Percentiles rank a stretch among this genome's conserved stretches.
These are phyloP conservation scores for Gloeopeniophorella convolvens DNA, from an alignment of 768 basidiomycete genomes.

Conservation along the genomic window DNA sequence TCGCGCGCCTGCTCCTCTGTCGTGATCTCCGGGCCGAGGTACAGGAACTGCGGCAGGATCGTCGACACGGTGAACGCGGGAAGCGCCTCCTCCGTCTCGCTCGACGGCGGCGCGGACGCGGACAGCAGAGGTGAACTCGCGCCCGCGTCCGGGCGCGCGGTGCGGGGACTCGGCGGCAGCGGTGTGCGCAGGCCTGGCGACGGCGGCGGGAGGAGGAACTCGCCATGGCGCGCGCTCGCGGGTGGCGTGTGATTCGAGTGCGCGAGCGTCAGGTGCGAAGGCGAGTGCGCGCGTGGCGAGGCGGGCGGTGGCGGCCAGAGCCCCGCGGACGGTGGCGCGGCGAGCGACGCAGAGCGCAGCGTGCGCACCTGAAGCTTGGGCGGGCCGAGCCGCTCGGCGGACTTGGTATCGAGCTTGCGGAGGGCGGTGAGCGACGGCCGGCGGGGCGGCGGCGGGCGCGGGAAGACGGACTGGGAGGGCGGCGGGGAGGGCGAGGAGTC, in stretches of 20 bases:
- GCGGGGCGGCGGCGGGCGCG: constrained; percentile 42
- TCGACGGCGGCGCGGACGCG: constrained; percentile 52
- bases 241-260: constrained; percentile 57
- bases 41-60: constrained; percentile 87
- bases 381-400: constrained; percentile 43
- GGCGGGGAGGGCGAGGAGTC: constrained; percentile 58
- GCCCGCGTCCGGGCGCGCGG: constrained; percentile 60
- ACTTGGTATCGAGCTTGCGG: constrained; percentile 54
- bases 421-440: constrained; percentile 61
- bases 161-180: constrained; percentile 51
- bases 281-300: constrained; percentile 37
- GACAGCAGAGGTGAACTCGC: no score
- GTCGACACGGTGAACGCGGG: constrained; percentile 78
- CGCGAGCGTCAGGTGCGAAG: constrained; percentile 53
- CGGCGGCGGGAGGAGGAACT: constrained; percentile 29
- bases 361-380: constrained; percentile 60
- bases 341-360: constrained; percentile 53
- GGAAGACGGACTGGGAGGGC: constrained; percentile 55
- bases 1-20: constrained; percentile 67
- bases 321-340: constrained; percentile 38
- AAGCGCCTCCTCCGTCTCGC: constrained; percentile 54
- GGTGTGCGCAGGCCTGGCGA: constrained; percentile 30
- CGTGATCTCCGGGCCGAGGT: constrained; percentile 83
- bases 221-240: constrained; percentile 42
- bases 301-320: constrained; percentile 18